A percentile compares a stretch with the other conserved stretches of the same genome.
phyloP scores from a whole-genome alignment of 345 rosid genomes.

The Gossypium thurberi region DNA sequence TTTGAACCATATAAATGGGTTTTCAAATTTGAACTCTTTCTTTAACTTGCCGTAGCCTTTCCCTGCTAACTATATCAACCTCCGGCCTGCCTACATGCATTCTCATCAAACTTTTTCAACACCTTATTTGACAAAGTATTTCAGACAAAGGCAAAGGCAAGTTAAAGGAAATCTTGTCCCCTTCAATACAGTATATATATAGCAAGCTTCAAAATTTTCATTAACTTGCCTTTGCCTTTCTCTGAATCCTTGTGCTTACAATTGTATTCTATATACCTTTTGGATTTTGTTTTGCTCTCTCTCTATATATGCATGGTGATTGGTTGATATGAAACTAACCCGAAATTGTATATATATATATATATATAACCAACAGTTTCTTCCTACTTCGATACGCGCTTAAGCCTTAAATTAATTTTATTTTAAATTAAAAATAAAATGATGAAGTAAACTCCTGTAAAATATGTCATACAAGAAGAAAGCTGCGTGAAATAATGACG shows the following conservation, averaged over 20 bases:
- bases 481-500: not conserved
- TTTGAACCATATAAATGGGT: not conserved
- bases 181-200: not conserved
- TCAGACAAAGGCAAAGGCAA: constrained; percentile 1
- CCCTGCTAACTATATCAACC: not conserved
- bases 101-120: not conserved
- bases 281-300: not conserved
- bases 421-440: no score
- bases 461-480: not conserved
- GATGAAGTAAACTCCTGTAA: no score
- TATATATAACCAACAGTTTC: no score
- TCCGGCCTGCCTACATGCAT: no score
- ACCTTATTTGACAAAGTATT: not conserved
- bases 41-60: constrained; percentile 3
- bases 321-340: not conserved
- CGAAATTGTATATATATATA: not conserved
- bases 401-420: no score
- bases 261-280: not conserved
- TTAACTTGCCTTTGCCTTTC: not conserved
- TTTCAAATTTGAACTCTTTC: not conserved
- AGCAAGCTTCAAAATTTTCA: not conserved
- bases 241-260: not conserved
- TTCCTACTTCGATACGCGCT: no score
- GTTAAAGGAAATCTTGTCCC: not conserved
- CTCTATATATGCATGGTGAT: not conserved